Evolutionary conservation across 2,329 filamentous ascomycete species (phyloP).

Genomic region (Colletotrichum sp.): DNA sequence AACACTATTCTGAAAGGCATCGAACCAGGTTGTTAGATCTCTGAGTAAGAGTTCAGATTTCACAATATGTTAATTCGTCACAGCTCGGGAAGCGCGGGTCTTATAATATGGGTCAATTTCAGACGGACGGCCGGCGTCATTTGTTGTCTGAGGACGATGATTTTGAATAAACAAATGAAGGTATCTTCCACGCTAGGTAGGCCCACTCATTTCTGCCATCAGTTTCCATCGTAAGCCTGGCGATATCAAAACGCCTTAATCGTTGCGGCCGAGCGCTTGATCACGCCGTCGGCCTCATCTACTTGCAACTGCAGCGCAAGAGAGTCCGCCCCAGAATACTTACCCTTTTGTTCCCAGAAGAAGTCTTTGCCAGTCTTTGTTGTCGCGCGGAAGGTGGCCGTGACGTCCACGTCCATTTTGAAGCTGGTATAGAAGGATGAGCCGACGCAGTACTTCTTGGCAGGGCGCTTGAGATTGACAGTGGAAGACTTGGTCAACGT

Average conservation of each 20-base stretch:
- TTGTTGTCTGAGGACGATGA: neutral
- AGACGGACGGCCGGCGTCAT: neutral
- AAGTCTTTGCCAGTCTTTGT: constrained; percentile 12
- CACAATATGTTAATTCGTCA: too few species aligned
- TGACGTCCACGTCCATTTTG: constrained; percentile 21
- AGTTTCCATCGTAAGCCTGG: neutral
- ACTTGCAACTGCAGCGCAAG: constrained; percentile 17
- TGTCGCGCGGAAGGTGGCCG: constrained; percentile 17
- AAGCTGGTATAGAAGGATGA: constrained; percentile 20
- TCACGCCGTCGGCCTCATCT: constrained; percentile 10
- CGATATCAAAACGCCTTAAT: neutral
- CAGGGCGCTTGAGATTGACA: constrained; percentile 19
- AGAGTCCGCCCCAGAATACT: constrained; percentile 14
- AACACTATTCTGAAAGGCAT: too few species aligned
- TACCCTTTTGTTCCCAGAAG: constrained; percentile 17
- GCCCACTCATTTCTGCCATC: neutral
- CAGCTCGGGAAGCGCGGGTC: too few species aligned
- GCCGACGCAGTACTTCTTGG: constrained; percentile 20
- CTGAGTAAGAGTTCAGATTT: too few species aligned
- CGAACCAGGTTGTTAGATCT: too few species aligned
- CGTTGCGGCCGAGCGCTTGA: neutral
- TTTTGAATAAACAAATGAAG: neutral
- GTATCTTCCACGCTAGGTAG: neutral
- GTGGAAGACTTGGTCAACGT: constrained; percentile 17
- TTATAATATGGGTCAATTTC: too few species aligned